Evolutionary conservation across 1,139 yeast species (phyloP).

Genomic region (Starmera stellimalicola): DNA sequence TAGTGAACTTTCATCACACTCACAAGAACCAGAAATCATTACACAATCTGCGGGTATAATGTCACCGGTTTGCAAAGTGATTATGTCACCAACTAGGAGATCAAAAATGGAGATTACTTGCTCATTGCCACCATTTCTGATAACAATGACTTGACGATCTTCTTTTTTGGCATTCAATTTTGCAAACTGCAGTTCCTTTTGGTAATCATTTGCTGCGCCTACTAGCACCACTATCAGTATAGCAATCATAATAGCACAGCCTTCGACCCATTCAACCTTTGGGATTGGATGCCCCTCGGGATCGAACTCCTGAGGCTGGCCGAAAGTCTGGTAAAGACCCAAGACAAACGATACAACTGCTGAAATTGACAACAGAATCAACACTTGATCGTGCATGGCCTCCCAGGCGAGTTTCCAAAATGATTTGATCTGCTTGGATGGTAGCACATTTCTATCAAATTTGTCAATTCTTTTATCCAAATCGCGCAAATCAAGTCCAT

Average conservation of each 20-base stretch:
- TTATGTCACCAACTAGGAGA: constrained; percentile 76
- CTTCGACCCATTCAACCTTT: constrained; percentile 95
- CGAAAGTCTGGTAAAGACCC: constrained; percentile 89
- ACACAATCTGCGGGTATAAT: constrained; percentile 85
- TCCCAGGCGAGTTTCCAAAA: constrained; percentile 64
- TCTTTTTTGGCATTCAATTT: constrained; percentile 81
- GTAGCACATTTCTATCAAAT: constrained; percentile 66
- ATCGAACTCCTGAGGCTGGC: constrained; percentile 70
- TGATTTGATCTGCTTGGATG: constrained; percentile 58
- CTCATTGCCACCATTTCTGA: constrained; percentile 58
- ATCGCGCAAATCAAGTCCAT: constrained; percentile 34
- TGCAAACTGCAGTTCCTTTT: constrained; percentile 90
- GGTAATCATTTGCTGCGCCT: constrained; percentile 92
- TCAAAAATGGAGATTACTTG: constrained; percentile 64
- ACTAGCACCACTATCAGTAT: constrained; percentile 84
- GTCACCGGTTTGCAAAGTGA: constrained; percentile 87
- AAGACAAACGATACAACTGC: constrained; percentile 84
- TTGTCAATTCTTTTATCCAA: constrained; percentile 14
- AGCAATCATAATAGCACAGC: constrained; percentile 93
- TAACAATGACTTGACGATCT: constrained; percentile 69
- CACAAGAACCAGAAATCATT: constrained; percentile 63
- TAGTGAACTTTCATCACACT: constrained; percentile 85
- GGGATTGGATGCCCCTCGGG: constrained; percentile 69
- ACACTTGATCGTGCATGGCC: constrained; percentile 86
- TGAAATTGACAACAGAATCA: constrained; percentile 74